Base-by-base conservation (phyloP, 2,329 filamentous ascomycete species). In the Clonostachys byssicola region DNA sequence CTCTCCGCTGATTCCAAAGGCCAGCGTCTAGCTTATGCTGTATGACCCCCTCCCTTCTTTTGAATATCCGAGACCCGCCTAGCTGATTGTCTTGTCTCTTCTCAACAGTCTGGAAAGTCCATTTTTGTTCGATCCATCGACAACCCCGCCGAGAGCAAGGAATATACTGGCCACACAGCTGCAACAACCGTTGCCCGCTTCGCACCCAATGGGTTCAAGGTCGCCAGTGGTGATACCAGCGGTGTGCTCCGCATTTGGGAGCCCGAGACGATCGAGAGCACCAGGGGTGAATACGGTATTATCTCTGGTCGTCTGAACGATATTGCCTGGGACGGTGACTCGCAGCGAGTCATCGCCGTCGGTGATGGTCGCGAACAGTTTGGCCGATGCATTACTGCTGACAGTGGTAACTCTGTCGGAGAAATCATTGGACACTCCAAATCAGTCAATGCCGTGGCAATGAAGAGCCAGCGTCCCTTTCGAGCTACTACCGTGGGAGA, bases 121-220 rank as follows among this genome's bases (percentile, higher is more conserved):
- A 86, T 99, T 70, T 97, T 96, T 71, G 78, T 99, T 43, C 90
- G 94, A 57, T 92, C 86, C 52, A 96, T 99, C 72, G 92, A 99
- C 72, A 75, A 94, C 64, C 92, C 92, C 45, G 79, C 89, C 54
- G 70, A 86, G 53, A 85, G 85, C 66, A 91, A 88, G 62, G 92
- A 99, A 68, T 99, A 97, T 71, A 95, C 86, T 13, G 86, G 88
- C 58, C 94, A 99, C 73, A 96, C 89, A 42, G 79, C 88, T 42
- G 79, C 86, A 52, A 96, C 94, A 2, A 96, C 91, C 4, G 89
- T 97, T 52, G 94, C 94, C 42, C 88, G 91, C 47, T 97, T 99
- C 74, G 83, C 92, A 3, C 94, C 94, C 6, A 95, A 88, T 42
- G 92, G 92, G 52, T 97, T 91, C 77, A 97, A 96, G 65, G 80